Conservation (phyloP, 495 filamentous ascomycete species). For the Penicillium lividum region DNA sequence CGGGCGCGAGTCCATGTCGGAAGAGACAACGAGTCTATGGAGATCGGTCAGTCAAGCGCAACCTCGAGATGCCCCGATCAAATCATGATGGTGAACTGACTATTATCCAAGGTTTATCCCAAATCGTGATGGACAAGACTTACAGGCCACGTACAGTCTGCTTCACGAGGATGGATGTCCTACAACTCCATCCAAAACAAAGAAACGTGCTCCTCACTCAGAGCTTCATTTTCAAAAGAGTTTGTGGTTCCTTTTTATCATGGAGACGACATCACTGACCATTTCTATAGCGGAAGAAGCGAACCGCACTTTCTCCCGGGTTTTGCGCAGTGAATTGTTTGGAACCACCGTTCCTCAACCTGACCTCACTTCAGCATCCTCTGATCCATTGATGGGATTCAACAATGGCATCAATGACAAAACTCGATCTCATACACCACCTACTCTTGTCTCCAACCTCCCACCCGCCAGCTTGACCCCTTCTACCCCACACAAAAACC, state of each 20-base stretch:
- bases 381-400: conserved; percentile 62
- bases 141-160: conserved; percentile 87
- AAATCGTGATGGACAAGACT: conserved; percentile 87
- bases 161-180: conserved; percentile 90
- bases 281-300: conserved; percentile 77
- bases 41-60: conserved; percentile 60
- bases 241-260: conserved; percentile 45
- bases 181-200: conserved; percentile 80
- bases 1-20: conserved; percentile 75
- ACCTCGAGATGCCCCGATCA: background rate
- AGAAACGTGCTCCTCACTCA: conserved; percentile 81
- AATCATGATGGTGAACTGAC: background rate
- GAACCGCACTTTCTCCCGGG: conserved; percentile 84
- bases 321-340: conserved; percentile 88
- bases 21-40: conserved; percentile 87
- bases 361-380: conserved; percentile 63
- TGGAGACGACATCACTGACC: conserved; percentile 38
- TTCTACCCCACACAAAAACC: conserved; percentile 94
- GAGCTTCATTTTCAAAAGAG: conserved; percentile 94
- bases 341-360: conserved; percentile 84
- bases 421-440: conserved; percentile 78
- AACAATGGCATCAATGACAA: conserved; percentile 63
- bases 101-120: conserved; percentile 77
- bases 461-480: conserved; percentile 76
- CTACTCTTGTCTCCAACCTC: conserved; percentile 62